Evolutionary conservation across 768 basidiomycete genomes (phyloP).

Genomic region (Nidularia pulvinata): DNA sequence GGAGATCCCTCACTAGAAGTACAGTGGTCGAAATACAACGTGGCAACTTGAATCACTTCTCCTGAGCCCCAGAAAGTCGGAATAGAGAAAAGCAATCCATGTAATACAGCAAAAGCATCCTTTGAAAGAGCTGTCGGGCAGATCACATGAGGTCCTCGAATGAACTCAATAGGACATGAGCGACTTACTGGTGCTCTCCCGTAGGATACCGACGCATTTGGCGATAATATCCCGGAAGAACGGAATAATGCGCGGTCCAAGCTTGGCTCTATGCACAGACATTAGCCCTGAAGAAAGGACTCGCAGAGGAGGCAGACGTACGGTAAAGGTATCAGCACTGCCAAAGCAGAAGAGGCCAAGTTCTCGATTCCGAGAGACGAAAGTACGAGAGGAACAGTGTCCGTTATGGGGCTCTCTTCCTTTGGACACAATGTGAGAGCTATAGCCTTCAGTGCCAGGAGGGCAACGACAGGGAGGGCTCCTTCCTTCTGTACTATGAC

Average conservation of each 20-base stretch:
- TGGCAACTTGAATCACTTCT: slow-evolving; percentile 58
- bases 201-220: slow-evolving; percentile 49
- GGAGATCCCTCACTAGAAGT: slow-evolving; percentile 26
- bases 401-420: slow-evolving; percentile 67
- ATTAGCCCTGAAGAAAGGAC: slow-evolving; percentile 4
- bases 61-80: slow-evolving; percentile 78
- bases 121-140: slow-evolving; percentile 21
- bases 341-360: slow-evolving; percentile 40
- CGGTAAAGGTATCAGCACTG: slow-evolving; percentile 61
- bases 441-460: slow-evolving; percentile 61
- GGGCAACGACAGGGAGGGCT: slow-evolving; percentile 41
- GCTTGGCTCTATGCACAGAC: slow-evolving; percentile 47
- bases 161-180: neutral
- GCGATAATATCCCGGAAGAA: slow-evolving; percentile 73
- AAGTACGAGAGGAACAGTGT: slow-evolving; percentile 60
- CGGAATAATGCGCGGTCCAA: slow-evolving; percentile 90
- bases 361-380: slow-evolving; percentile 38
- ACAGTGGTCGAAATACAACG: slow-evolving; percentile 51
- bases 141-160: neutral
- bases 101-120: slow-evolving; percentile 49
- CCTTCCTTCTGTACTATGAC: slow-evolving; percentile 39
- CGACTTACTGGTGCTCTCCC: slow-evolving; percentile 33
- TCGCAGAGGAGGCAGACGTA: slow-evolving; percentile 27
- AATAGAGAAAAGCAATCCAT: slow-evolving; percentile 68
- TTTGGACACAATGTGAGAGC: slow-evolving; percentile 53